Conservation (phyloP, 495 filamentous ascomycete species). For the Neurospora tetrasperma region DNA sequence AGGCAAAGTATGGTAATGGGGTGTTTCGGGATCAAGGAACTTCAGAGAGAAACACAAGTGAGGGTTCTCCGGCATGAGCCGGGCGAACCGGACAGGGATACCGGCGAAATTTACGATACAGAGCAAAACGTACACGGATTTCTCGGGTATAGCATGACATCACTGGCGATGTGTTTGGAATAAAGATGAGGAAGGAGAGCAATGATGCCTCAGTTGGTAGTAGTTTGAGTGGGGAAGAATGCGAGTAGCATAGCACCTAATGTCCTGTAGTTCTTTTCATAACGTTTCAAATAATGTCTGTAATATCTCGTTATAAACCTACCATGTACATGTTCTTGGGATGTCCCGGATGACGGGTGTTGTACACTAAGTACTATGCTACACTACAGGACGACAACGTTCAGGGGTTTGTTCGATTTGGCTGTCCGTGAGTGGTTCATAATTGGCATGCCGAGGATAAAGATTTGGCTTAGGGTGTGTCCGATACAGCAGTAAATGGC, state of each 20-base stretch:
- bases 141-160: neutral
- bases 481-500: too few relatives aligned
- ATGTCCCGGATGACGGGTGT: neutral
- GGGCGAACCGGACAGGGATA: neutral
- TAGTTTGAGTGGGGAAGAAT: neutral
- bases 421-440: neutral
- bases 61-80: neutral
- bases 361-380: too few relatives aligned
- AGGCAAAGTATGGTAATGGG: neutral
- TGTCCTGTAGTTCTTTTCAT: too few relatives aligned
- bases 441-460: slow-evolving; percentile 6
- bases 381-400: neutral
- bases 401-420: neutral
- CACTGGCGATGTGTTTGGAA: neutral
- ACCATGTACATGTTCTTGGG: neutral
- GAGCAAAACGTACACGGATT: neutral
- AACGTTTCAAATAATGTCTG: too few relatives aligned
- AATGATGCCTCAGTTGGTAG: neutral
- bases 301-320: too few relatives aligned
- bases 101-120: neutral
- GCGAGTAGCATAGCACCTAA: neutral
- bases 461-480: slow-evolving; percentile 2
- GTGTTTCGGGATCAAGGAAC: neutral
- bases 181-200: neutral
- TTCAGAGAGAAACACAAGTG: neutral